A percentile compares a stretch with the other conserved stretches of the same genome.
These are phyloP conservation scores for Penicillium aurantiogriseum DNA, from an alignment of 2,329 filamentous ascomycete genomes.

Conservation along the genomic window DNA sequence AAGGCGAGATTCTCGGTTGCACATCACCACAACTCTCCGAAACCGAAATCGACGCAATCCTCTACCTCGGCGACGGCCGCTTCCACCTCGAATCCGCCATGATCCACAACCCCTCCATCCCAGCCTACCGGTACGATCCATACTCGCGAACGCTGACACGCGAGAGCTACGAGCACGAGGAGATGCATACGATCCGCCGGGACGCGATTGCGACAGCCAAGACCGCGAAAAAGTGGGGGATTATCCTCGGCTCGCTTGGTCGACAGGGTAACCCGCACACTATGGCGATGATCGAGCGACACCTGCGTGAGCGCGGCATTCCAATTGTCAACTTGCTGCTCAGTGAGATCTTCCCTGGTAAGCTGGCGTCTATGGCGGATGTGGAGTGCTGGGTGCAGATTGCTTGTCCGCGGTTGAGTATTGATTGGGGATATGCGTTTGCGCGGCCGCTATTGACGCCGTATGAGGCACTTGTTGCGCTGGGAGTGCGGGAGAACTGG, in stretches of 20 bases:
- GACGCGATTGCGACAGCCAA: slow-evolving; percentile 74
- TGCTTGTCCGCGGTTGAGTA: slow-evolving; percentile 92
- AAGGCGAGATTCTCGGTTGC: slow-evolving; percentile 96
- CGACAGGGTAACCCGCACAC: slow-evolving; percentile 95
- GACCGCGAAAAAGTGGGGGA: slow-evolving; percentile 81
- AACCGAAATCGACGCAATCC: slow-evolving; percentile 68
- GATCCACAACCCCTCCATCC: slow-evolving; percentile 92
- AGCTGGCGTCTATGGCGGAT: slow-evolving; percentile 87
- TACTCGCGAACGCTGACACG: slow-evolving; percentile 89
- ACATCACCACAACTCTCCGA: slow-evolving; percentile 74
- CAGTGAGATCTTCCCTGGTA: slow-evolving; percentile 94
- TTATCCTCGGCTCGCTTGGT: slow-evolving; percentile 89
- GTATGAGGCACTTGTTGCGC: slow-evolving; percentile 89
- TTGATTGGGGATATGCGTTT: slow-evolving; percentile 99
- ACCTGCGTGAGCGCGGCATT: slow-evolving; percentile 68
- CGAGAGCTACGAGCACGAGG: slow-evolving; percentile 86
- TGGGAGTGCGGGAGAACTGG: slow-evolving; percentile 77
- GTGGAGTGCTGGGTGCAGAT: slow-evolving; percentile 99
- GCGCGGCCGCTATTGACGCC: slow-evolving; percentile 83
- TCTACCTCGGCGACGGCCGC: slow-evolving; percentile 88
- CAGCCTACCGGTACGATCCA: slow-evolving; percentile 94
- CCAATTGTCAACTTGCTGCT: slow-evolving; percentile 82
- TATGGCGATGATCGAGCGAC: slow-evolving; percentile 78
- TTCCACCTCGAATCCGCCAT: slow-evolving; percentile 98
- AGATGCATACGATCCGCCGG: slow-evolving; percentile 79